Percentiles rank a stretch among this genome's conserved stretches.
phyloP scores from a whole-genome alignment of 768 basidiomycete genomes.

The Trametes cinnabarina region DNA sequence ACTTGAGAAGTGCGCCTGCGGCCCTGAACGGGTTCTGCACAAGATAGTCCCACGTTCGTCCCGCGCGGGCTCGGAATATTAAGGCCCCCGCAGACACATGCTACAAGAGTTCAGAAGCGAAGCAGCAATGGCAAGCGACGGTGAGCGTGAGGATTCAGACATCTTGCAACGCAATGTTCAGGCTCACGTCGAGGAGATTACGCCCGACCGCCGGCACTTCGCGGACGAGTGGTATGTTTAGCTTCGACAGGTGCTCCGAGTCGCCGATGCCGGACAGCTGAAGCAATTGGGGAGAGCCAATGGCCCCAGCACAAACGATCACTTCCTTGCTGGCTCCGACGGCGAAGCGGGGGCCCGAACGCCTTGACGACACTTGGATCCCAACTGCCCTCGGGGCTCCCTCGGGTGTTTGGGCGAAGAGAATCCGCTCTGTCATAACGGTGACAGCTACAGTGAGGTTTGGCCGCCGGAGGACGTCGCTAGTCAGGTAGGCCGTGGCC shows the following conservation, averaged over 20 bases:
- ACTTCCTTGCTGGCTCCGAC: slow-evolving; percentile 19
- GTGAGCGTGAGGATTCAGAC: too few relatives aligned
- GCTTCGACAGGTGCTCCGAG: slow-evolving; percentile 8
- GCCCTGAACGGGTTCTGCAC: not conserved
- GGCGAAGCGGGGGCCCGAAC: slow-evolving; percentile 3
- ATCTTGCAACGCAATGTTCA: not conserved
- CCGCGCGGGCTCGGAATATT: slow-evolving; percentile 9
- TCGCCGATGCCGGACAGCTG: slow-evolving; percentile 31
- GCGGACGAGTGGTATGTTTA: slow-evolving; percentile 19
- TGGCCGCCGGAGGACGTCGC: slow-evolving; percentile 21
- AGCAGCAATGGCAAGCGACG: too few relatives aligned
- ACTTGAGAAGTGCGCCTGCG: not conserved
- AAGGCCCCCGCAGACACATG: slow-evolving; percentile 15
- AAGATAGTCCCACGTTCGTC: slow-evolving; percentile 14
- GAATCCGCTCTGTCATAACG: slow-evolving; percentile 16
- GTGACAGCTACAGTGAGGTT: slow-evolving; percentile 27
- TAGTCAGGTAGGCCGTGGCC: slow-evolving; percentile 28
- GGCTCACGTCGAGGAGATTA: slow-evolving; percentile 26
- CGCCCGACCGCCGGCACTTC: slow-evolving; percentile 28
- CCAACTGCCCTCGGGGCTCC: slow-evolving; percentile 5
- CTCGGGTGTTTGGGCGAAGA: slow-evolving; percentile 13
- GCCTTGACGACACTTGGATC: slow-evolving; percentile 6
- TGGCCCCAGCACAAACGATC: slow-evolving; percentile 18
- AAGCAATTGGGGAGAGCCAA: slow-evolving; percentile 23
- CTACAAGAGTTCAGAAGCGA: not conserved